phyloP scores from a whole-genome alignment of 352 stramenopile species.

The Globisporangium middletonii region DNA sequence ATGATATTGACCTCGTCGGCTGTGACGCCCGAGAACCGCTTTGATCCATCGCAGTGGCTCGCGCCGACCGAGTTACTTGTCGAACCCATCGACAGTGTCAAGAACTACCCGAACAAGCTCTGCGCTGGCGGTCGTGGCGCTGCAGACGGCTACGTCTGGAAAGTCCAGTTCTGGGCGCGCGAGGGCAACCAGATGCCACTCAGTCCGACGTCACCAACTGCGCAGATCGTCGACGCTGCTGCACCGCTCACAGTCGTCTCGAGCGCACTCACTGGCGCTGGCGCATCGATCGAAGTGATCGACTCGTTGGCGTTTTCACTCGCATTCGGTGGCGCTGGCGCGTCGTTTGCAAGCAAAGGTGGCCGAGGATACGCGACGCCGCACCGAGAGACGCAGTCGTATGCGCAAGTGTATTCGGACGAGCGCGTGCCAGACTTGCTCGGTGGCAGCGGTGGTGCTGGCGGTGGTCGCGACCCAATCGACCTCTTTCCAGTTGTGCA shows the following conservation, averaged over 20 bases:
- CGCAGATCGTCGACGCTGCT: constrained; percentile 20
- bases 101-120: constrained; percentile 57
- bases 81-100: constrained; percentile 38
- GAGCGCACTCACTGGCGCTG: constrained; percentile 36
- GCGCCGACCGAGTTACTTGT: constrained; percentile 31
- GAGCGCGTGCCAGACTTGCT: constrained; percentile 72
- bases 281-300: constrained; percentile 47
- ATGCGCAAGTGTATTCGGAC: constrained; percentile 29
- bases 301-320: constrained; percentile 86
- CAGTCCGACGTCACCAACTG: constrained; percentile 61
- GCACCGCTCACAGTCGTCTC: constrained; percentile 37
- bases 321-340: constrained; percentile 85
- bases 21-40: constrained; percentile 25
- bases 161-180: constrained; percentile 86
- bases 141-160: constrained; percentile 86
- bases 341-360: constrained; percentile 44
- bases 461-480: constrained; percentile 80
- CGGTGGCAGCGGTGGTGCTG: constrained; percentile 89
- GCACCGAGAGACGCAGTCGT: constrained; percentile 13
- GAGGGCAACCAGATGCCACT: constrained; percentile 71
- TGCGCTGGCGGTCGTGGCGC: constrained; percentile 78
- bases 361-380: constrained; percentile 45
- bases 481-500: constrained; percentile 61
- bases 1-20: constrained; percentile 5
- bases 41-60: constrained; percentile 49